Percentiles rank a stretch among this genome's conserved stretches.
These are phyloP conservation scores for Trichoderma semiorbis DNA, from an alignment of 2,329 filamentous ascomycete species.

Conservation along the genomic window DNA sequence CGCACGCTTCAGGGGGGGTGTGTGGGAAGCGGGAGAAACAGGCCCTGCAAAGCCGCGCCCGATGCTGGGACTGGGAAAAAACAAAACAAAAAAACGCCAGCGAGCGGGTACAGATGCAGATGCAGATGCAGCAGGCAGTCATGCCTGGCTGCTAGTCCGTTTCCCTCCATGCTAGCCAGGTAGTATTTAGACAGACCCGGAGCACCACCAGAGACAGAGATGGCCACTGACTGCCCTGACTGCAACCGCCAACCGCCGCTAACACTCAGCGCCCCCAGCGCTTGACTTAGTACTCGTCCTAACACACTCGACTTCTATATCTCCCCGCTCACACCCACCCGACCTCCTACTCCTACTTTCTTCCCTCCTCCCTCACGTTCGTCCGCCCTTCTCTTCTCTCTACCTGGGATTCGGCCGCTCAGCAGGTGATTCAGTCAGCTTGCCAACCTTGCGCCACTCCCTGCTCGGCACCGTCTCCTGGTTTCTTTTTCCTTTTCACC, in stretches of 20 bases:
- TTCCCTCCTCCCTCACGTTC: slow-evolving; percentile 50
- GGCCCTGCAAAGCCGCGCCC: not conserved
- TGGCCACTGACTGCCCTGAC: slow-evolving; percentile 7
- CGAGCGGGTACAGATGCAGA: slow-evolving; percentile 16
- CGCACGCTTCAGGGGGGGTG: slow-evolving; percentile 1
- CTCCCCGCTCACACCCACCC: slow-evolving; percentile 49
- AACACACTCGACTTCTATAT: slow-evolving; percentile 25
- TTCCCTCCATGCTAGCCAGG: not conserved
- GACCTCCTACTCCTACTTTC: slow-evolving; percentile 31
- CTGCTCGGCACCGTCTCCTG: slow-evolving; percentile 52
- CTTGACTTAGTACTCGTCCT: slow-evolving; percentile 9
- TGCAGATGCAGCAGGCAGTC: slow-evolving; percentile 17
- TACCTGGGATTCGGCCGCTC: slow-evolving; percentile 50
- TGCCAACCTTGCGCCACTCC: slow-evolving; percentile 27
- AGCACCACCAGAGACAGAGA: not conserved
- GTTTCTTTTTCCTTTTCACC: slow-evolving; percentile 41
- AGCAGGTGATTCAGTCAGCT: slow-evolving; percentile 52
- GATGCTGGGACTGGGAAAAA: not conserved
- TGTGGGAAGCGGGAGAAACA: not conserved
- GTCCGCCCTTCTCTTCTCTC: slow-evolving; percentile 56
- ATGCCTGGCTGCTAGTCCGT: slow-evolving; percentile 7
- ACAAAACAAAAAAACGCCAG: slow-evolving; percentile 14
- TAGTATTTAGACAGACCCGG: slow-evolving; percentile 3
- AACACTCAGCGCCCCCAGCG: slow-evolving; percentile 19
- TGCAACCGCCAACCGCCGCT: slow-evolving; percentile 15